Base-by-base conservation (phyloP, 352 stramenopile species). In the Hyphochytrium catenoides region DNA sequence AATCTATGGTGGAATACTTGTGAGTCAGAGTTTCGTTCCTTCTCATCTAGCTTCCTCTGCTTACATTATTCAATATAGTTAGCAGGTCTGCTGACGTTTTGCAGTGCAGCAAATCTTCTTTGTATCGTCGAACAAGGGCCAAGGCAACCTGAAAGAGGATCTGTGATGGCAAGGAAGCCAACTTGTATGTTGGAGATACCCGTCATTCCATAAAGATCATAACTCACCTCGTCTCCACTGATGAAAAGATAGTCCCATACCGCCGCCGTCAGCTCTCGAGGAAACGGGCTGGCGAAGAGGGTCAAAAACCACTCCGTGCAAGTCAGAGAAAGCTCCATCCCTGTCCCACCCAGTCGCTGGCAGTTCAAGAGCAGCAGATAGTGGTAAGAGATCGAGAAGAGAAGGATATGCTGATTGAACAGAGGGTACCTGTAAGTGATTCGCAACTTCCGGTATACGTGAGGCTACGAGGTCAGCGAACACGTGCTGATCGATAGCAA, bases 271-370 rank as follows among this genome's bases (percentile, higher is more conserved):
- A 82, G 54, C 26, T 68, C 53, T 36, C 51, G 54, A 3, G 57
- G 44, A 33, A 67, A 85, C 1, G 70, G 70, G 39, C 70, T 85
- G 8, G 67, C 62, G 46, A 85, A 85, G 2, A 82, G 48, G 8
- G 70, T 85, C 36, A 81, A 46, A 24, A 85, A 85, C 70, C 70
- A 85, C 43, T 85, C 70, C 0, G 67, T 85, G 31, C 70, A 82
- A 7, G 70, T 68, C 9, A 85, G 50, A 2, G 70, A 85, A 0
- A 85, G 50, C 29, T 85, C 70, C 51, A 79, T 72, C 11, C 67
- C 63, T 5, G 68, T 77, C n/a, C 67, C 70, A 14, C 70, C 70
- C 9, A 85, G 54, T 8, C 58, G 52, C 15, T 52, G 48, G n/a
- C n/a, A n/a, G n/a, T n/a, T n/a, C n/a, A 7, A 79, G 39, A 26